Conservation (phyloP, 768 basidiomycete species). For the Stropharia rugosoannulata region DNA sequence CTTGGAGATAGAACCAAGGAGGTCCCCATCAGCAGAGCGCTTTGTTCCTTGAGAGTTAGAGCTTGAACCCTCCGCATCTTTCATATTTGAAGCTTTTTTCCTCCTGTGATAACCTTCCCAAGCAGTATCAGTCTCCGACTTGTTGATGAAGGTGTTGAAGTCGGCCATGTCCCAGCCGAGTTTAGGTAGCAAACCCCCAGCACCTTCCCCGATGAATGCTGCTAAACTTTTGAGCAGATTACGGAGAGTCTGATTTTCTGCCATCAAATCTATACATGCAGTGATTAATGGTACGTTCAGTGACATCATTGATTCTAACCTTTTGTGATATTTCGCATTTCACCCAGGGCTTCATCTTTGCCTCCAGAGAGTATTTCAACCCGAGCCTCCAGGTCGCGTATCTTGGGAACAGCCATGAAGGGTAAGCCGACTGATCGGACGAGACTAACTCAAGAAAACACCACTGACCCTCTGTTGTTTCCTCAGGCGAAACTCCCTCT, state of each 20-base stretch:
- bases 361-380: constrained; percentile 94
- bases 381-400: constrained; percentile 91
- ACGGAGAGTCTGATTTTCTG: constrained; percentile 85
- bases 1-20: constrained; percentile 41
- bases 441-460: background rate
- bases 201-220: constrained; percentile 84
- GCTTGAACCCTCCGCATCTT: constrained; percentile 20
- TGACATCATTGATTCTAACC: constrained; percentile 34
- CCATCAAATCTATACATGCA: constrained; percentile 66
- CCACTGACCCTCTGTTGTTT: constrained; percentile 80
- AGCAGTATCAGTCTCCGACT: constrained; percentile 89
- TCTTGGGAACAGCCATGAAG: constrained; percentile 41
- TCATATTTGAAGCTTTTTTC: constrained; percentile 40
- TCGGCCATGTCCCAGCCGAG: constrained; percentile 77
- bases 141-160: constrained; percentile 81
- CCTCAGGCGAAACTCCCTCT: constrained; percentile 87
- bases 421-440: constrained; percentile 3
- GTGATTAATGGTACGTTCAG: constrained; percentile 2
- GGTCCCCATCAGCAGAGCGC: constrained; percentile 53
- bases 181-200: constrained; percentile 73
- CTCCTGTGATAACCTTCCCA: constrained; percentile 85
- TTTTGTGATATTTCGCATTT: constrained; percentile 81
- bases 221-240: constrained; percentile 74
- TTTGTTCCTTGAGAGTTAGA: constrained; percentile 36
- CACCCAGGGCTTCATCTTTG: constrained; percentile 83